Base-by-base conservation (phyloP, 108 stramenopile species). In the Chaetoceros tenuissimus region DNA sequence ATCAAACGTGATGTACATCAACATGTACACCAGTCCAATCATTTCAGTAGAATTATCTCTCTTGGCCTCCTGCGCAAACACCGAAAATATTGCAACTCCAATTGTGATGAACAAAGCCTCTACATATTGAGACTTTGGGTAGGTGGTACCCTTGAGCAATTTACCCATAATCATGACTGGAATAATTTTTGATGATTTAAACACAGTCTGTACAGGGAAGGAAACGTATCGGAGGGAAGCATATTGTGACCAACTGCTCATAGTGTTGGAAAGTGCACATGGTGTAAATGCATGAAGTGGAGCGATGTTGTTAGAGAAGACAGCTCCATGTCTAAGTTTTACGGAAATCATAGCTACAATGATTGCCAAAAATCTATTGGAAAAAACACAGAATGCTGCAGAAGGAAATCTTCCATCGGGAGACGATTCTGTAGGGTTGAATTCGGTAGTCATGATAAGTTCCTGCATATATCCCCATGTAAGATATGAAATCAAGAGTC, bases 141-240 rank as follows among this genome's bases (percentile, higher is more conserved):
- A 98, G 49, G 48, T 64, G 57, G 90, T 92, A 34, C 88, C 87
- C 69, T 94, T 90, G 47, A 96, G 72, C n/a, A 79, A 23, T 51
- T 75, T 73, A 0, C 97, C 97, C 97, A 99, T 98, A 45, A 98
- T 68, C 98, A 99, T 99, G 66, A 99, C 96, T 3, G 98, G 98
- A 20, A 98, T 96, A 48, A 99, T 90, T 84, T 99, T 99, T 64
- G 87, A 94, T 31, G 78, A 76, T 69, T 99, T 99, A 74, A 95
- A 92, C 51, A 99, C 84, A 3, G 96, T 96, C 75, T 96, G 92
- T 13, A 96, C 91, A 22, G 98, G 98, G 70, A 99, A 99, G 51
- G 92, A 89, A 1, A 99, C 97, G 66, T 97, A 99, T 51, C 85
- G 69, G 28, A 99, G 77, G 3, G 91, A 88, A 24, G 95, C 95